Base-by-base conservation (phyloP, 192 early-diverging fungal genomes). In the Podila clonocystis region DNA sequence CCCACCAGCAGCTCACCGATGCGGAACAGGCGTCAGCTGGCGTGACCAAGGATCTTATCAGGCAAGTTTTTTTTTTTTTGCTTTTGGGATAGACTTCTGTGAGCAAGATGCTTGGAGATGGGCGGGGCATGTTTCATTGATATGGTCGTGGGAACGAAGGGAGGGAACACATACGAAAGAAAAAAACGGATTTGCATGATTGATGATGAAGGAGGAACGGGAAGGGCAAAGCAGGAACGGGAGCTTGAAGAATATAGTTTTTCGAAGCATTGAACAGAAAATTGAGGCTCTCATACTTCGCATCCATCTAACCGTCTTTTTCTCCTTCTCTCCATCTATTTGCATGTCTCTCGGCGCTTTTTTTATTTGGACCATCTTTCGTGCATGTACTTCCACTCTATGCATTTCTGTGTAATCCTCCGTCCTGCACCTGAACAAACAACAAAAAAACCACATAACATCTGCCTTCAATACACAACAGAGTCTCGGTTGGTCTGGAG, bases 401-500 rank as follows among this genome's bases (percentile, higher is more conserved):
- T 45, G 41, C 13, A 17, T 58, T 67, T 67, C 65, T 67, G 31
- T 52, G 12, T 19, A 13, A 33, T 67, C 52, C 33, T 67, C 65
- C 19, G 9, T 41, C 17, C 22, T 24, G n/a, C 63, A 48, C 50
- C 41, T 65, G 8, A 36, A 36, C 34, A 36, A 36, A 36, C 34
- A 36, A 36, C 41, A 19, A 60, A 45, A 45, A 45, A 45, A 45
- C 41, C 41, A 45, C 41, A 45, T 45, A 12, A 4, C 11, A 45
- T 33, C 45, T 71, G 9, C 22, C 30, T 28, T 33, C 9, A 8
- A 48, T 30, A 9, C 29, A 31, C 7, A 67, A 74, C 34, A 90
- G 95, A 68, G 91, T 96, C 9, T 92, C 91, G 17, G 94, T 98
- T 63, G 96, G 96, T 50, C 79, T 96, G 41, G 95, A 97, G 75